Conservation (phyloP, 2,329 filamentous ascomycete species). For the Talaromyces sp. region DNA sequence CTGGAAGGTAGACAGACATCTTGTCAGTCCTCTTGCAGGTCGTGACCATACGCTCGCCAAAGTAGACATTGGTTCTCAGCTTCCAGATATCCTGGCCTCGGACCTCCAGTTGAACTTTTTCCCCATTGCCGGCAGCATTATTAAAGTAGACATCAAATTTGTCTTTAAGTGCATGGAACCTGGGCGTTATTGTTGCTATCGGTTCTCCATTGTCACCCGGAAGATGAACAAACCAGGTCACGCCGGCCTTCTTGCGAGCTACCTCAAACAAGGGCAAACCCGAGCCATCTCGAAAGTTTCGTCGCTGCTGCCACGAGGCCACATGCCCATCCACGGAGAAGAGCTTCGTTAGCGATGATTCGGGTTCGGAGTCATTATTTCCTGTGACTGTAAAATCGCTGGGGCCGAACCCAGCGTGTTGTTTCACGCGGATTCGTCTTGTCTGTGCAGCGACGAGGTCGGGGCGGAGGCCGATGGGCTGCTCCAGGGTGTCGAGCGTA, state of each 20-base stretch:
- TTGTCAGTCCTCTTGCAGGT: slow-evolving; percentile 13
- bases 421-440: neutral
- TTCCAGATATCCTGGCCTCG: slow-evolving; percentile 20
- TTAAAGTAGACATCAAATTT: slow-evolving; percentile 16
- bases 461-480: neutral
- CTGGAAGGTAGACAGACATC: slow-evolving; percentile 14
- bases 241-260: slow-evolving; percentile 15
- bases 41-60: slow-evolving; percentile 16
- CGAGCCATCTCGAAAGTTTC: slow-evolving; percentile 17
- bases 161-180: slow-evolving; percentile 15
- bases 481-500: neutral
- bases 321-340: slow-evolving; percentile 15
- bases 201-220: slow-evolving; percentile 9
- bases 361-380: neutral
- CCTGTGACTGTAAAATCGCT: neutral
- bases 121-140: slow-evolving; percentile 13
- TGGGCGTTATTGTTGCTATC: slow-evolving; percentile 15
- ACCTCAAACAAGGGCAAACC: slow-evolving; percentile 19
- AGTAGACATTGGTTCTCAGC: slow-evolving; percentile 15
- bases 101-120: slow-evolving; percentile 13
- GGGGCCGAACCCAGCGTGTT: neutral
- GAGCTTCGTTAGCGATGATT: neutral
- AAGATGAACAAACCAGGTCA: slow-evolving; percentile 18
- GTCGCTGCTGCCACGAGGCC: slow-evolving; percentile 9
- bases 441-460: neutral